Evolutionary conservation across 2,329 filamentous ascomycete genomes (phyloP), one percentile per base, ranked within the genome.

Genomic region (Ophiostoma sp.): DNA sequence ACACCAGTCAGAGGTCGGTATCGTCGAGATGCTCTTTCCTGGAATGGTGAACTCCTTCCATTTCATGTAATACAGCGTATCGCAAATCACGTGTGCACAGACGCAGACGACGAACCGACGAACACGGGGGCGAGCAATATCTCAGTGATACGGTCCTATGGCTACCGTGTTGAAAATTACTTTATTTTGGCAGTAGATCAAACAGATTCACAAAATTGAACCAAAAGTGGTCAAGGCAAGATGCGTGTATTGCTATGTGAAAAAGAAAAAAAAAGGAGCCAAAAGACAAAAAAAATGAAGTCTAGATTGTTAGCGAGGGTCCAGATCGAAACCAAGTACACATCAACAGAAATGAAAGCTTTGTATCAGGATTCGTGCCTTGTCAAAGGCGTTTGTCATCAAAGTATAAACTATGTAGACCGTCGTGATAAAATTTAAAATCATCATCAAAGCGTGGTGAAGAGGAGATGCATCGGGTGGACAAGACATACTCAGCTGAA

Each of bases 361-460:
- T 73, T 70, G 60, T 69, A 72, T 74, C 73, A 75, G 73, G 31
- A 68, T 69, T 70, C 67, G 74, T 77, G 89, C 89, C 89, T 83
- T 89, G 89, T 92, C 89, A 91, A 83, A 88, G 89, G 89, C 89
- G 70, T 81, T 82, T 89, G 83, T 92, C 90, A 91, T 92, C 90
- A 93, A 90, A 82, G 85, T 86, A 82, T 81, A 80, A 86, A 81
- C 88, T 93, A 91, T 90, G 90, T 90, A 90, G 90, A 93, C 90
- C 90, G 90, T 93, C 90, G 90, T 93, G 90, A 74, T 74, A 74
- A 86, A 84, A 81, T 83, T 80, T 76, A 79, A 70, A 83, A 87
- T 90, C 89, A 91, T 91, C 88, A 89, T 89, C 73, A 81, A 79
- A 84, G 76, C 72, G 72, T 73, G 75, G 65, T 3, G n/a, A 39